Conservation (phyloP, 495 filamentous ascomycete species). For the Penicillium alfredii region DNA sequence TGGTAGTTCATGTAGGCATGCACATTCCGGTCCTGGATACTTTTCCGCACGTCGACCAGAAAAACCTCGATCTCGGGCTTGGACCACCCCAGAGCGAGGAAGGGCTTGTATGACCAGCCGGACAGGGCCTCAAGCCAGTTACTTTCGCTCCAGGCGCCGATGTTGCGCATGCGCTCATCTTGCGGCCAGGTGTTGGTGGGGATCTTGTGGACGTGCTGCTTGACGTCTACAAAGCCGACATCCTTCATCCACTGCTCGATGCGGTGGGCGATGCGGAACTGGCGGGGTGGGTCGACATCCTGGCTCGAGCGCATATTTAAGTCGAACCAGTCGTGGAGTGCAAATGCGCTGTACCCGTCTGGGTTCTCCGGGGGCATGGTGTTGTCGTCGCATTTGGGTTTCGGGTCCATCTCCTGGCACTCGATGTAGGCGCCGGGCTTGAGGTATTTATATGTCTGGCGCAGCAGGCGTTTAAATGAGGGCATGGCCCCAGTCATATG, state of each 20-base stretch:
- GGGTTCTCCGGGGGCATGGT: conserved; percentile 47
- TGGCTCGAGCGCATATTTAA: conserved; percentile 44
- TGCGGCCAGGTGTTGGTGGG: conserved; percentile 57
- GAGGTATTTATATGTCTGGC: conserved; percentile 43
- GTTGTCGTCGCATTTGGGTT: conserved; percentile 55
- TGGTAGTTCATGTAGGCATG: conserved; percentile 51
- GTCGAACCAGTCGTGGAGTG: conserved; percentile 48
- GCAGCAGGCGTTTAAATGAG: conserved; percentile 36
- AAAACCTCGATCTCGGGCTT: conserved; percentile 51
- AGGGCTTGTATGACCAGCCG: conserved; percentile 43
- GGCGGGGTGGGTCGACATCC: conserved; percentile 43
- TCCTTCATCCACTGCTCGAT: conserved; percentile 52
- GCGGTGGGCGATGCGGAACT: conserved; percentile 45
- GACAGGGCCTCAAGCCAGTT: conserved; percentile 40
- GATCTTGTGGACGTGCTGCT: conserved; percentile 48
- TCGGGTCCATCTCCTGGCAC: conserved; percentile 54
- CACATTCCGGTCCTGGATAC: conserved; percentile 46
- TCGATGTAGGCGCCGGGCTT: conserved; percentile 64
- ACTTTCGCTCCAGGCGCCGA: conserved; percentile 41
- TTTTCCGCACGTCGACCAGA: conserved; percentile 52
- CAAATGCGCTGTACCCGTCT: conserved; percentile 36
- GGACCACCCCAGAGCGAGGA: conserved; percentile 40
- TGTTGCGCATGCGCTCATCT: conserved; percentile 45
- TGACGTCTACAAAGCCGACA: conserved; percentile 58
- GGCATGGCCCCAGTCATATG: conserved; percentile 40